Evolutionary conservation across 202 grass and related monocot genomes (phyloP), one percentile per base, ranked within the genome.

Genomic region (Digitaria exilis): DNA sequence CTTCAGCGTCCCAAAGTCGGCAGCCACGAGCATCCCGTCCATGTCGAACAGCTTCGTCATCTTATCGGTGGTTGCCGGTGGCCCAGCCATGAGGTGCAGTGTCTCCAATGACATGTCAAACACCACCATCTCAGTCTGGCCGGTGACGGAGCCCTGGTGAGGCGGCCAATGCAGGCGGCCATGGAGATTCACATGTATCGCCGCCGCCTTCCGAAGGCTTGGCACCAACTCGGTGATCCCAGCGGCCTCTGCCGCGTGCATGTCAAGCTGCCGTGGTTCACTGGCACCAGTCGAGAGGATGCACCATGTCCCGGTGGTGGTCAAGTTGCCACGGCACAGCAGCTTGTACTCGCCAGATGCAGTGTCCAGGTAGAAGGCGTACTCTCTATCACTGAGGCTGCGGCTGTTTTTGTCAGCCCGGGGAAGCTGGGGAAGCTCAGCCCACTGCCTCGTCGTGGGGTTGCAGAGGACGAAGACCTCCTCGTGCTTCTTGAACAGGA

Each of bases 301-400:
- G 14, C 12, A 60, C 39, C 75, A 84, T 1, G 5, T 22, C 3
- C 2, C 52, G 2, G 2, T 22, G 52, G 21, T 22, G 52, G 21
- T 55, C 21, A 55, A 5, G 52, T n/a, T 55, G 34, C 34, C 21
- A 3, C 19, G 7, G 29, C 31, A 85, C 11, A 79, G 18, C 0
- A 85, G 24, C 22, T 18, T 12, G 25, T 32, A 80, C 57, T 85
- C 76, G 32, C 44, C 24, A 57, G 67, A 65, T 0, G 67, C 67
- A 3, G 4, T 1, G 25, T 85, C 57, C 67, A 52, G 25, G 66
- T 85, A 85, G 75, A 85, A 85, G 29, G 52, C 42, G 3, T 2
- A 49, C 52, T 78, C 10, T 9, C 52, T 55, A 2, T 50, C 52
- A 22, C 44, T 46, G 29, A 1, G 3, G 16, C 4, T 12, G 3